Base-by-base conservation (phyloP, 2,329 filamentous ascomycete genomes). In the Neoascochyta sp. region DNA sequence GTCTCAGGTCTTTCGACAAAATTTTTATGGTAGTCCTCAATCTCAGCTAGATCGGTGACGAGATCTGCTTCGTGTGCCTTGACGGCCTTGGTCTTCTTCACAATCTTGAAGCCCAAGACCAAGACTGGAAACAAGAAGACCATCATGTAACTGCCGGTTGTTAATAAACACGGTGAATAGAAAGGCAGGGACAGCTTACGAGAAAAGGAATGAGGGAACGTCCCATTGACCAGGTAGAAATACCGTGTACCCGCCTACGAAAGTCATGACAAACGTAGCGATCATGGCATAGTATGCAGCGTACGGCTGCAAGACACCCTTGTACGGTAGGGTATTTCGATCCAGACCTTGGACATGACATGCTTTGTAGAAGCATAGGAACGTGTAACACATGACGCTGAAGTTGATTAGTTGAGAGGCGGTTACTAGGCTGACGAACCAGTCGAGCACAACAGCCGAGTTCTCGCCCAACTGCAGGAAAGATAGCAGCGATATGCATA, bases 171-270 rank as follows among this genome's bases (percentile, higher is more conserved):
- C 25, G 13, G 30, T 34, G 12, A 37, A 7, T 11, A n/a, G 15
- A 11, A 24, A 7, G n/a, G 21, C 3, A 8, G 13, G 10, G 12
- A 7, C 4, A 12, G 78, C 43, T 57, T 47, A 78, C 61, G 79
- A 83, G 60, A 87, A 86, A 16, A 90, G 60, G 56, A 90, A 92
- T 5, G 75, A 78, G 5, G 80, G 73, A 0, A 83, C 54, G 36
- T 77, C 71, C 85, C 83, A 90, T 4, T 73, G 70, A 3, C 69
- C 70, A 0, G 81, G 79, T 24, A 89, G 57, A 49, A 90, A 92
- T 1, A 89, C 82, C 0, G 80, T 74, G 41, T 88, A 90, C 0
- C 85, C 85, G 7, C 81, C 78, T 2, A 88, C 78, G 45, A 89
- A 78, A 0, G 80, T 75, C 80, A 90, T 88, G 41, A 83, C 59